Percentiles rank a stretch among this genome's conserved stretches.
Conservation (phyloP, 2,329 filamentous ascomycete species). For the Pseudopithomyces chartarum region DNA sequence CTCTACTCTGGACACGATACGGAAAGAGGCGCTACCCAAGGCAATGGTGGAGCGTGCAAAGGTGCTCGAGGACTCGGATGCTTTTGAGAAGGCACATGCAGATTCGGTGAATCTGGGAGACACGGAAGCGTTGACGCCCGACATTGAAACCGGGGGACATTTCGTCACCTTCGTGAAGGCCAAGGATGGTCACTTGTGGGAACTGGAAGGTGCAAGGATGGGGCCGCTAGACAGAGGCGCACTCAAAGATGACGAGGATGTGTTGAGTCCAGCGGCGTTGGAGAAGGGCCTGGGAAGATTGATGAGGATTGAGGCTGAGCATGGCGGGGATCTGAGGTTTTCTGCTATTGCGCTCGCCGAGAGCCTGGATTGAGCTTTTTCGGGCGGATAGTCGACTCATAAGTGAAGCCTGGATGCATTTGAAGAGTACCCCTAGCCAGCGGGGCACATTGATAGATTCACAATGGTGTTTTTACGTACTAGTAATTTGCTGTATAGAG, state of each 20-base stretch:
- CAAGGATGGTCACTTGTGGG: constrained; percentile 52
- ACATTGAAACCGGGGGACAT: constrained; percentile 44
- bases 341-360: constrained; percentile 50
- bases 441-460: too few relatives aligned
- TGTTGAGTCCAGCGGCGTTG: constrained; percentile 50
- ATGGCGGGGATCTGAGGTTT: constrained; percentile 48
- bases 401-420: neutral
- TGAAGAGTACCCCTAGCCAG: neutral
- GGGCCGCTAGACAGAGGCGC: constrained; percentile 52
- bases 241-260: constrained; percentile 49
- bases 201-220: constrained; percentile 52
- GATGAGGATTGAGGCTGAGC: constrained; percentile 43
- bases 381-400: neutral
- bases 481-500: too few relatives aligned
- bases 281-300: constrained; percentile 48
- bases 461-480: too few relatives aligned
- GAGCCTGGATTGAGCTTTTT: constrained; percentile 12
- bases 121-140: constrained; percentile 37
- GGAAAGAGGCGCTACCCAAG: constrained; percentile 52
- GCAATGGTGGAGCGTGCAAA: constrained; percentile 53
- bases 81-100: constrained; percentile 51
- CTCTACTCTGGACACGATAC: constrained; percentile 52
- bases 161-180: constrained; percentile 56
- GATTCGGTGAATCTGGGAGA: constrained; percentile 51
- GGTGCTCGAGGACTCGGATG: constrained; percentile 56